phyloP scores from a whole-genome alignment of 768 basidiomycete species.

The Neoboletus subvelutipes region DNA sequence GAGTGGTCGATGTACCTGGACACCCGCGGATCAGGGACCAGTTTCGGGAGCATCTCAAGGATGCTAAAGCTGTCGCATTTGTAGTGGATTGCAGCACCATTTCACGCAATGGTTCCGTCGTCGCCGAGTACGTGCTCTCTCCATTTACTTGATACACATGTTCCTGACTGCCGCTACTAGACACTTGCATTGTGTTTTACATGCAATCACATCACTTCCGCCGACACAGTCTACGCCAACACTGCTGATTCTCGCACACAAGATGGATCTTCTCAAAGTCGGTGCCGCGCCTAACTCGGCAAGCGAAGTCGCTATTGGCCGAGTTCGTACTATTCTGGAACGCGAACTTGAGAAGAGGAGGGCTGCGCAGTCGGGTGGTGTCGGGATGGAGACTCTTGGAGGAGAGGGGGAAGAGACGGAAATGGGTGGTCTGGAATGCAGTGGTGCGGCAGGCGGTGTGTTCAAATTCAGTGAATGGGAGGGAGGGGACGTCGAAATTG shows the following conservation, averaged over 20 bases:
- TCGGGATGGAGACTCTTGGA: slow-evolving; percentile 73
- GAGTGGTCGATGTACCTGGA: slow-evolving; percentile 77
- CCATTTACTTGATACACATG: not conserved
- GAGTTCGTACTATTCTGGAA: slow-evolving; percentile 77
- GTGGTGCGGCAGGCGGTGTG: slow-evolving; percentile 45
- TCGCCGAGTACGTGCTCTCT: slow-evolving; percentile 68
- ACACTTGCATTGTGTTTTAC: slow-evolving; percentile 70
- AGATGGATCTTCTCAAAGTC: slow-evolving; percentile 65
- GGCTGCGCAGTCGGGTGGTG: slow-evolving; percentile 57
- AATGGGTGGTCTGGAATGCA: slow-evolving; percentile 74
- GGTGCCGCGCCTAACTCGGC: slow-evolving; percentile 34
- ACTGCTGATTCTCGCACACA: slow-evolving; percentile 72
- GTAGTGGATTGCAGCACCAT: slow-evolving; percentile 79
- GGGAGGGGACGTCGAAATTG: slow-evolving; percentile 72
- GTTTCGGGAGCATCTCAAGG: slow-evolving; percentile 61
- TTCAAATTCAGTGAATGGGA: slow-evolving; percentile 86
- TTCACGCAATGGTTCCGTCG: slow-evolving; percentile 68
- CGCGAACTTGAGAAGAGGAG: slow-evolving; percentile 82
- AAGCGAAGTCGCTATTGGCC: slow-evolving; percentile 57
- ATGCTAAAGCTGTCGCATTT: slow-evolving; percentile 68
- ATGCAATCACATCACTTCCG: slow-evolving; percentile 68
- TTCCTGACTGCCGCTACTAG: slow-evolving; percentile 36
- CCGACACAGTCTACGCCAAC: slow-evolving; percentile 63
- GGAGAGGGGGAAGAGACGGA: slow-evolving; percentile 64
- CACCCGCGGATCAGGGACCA: slow-evolving; percentile 79